phyloP scores from a whole-genome alignment of 768 basidiomycete species.

The Leucosporidium yakuticum region DNA sequence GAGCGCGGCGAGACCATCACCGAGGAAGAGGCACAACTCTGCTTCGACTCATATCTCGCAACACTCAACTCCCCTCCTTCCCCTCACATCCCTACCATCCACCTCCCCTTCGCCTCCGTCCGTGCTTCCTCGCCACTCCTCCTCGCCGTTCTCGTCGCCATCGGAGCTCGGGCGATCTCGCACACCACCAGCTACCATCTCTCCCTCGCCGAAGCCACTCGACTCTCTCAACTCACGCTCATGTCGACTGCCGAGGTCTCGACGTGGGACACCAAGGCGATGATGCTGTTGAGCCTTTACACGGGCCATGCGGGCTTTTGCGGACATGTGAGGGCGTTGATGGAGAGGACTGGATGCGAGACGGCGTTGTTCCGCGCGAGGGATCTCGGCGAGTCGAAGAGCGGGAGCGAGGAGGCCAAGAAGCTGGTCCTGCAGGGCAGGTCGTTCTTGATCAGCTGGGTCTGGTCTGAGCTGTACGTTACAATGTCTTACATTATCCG shows the following conservation, averaged over 20 bases:
- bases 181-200: neutral
- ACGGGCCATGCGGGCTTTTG: neutral
- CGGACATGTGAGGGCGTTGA: neutral
- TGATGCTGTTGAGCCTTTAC: neutral
- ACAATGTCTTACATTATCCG: neutral
- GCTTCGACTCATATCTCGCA: neutral
- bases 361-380: neutral
- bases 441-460: neutral
- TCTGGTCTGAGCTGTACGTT: neutral
- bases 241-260: neutral
- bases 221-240: neutral
- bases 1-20: neutral
- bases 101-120: neutral
- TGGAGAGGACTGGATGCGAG: neutral
- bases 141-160: neutral
- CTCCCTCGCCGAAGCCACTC: neutral
- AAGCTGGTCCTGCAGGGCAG: neutral
- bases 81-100: neutral
- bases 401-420: neutral
- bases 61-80: neutral
- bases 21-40: neutral
- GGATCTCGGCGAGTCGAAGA: neutral
- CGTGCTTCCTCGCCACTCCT: neutral
- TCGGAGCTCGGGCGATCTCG: neutral
- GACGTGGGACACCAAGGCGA: neutral